Evolutionary conservation across 2,329 filamentous ascomycete species (phyloP).

Genomic region (Xylaria sp.): DNA sequence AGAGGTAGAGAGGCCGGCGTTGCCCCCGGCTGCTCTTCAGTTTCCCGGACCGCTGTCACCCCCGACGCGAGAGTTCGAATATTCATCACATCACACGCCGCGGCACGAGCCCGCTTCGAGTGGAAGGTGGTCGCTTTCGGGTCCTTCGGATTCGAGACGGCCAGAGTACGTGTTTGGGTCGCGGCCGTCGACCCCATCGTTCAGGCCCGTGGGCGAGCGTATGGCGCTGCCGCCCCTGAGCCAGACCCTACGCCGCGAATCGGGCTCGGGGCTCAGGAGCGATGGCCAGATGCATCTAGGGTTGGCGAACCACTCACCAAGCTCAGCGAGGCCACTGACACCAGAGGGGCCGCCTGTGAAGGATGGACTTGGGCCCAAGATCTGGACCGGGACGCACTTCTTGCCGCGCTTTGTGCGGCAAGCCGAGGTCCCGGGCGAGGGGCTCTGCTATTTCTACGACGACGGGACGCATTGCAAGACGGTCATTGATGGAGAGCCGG

Average conservation of each 20-base stretch:
- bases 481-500: constrained; percentile 79
- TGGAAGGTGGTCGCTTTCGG: constrained; percentile 45
- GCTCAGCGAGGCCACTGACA: constrained; percentile 34
- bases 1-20: constrained; percentile 45
- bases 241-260: constrained; percentile 30
- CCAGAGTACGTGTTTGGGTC: constrained; percentile 52
- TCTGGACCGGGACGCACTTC: constrained; percentile 70
- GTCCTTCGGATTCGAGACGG: constrained; percentile 45
- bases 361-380: constrained; percentile 67
- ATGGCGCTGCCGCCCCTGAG: constrained; percentile 31
- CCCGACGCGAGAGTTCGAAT: constrained; percentile 45
- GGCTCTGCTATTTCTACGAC: constrained; percentile 83
- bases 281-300: constrained; percentile 31
- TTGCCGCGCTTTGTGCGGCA: constrained; percentile 66
- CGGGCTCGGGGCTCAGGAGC: constrained; percentile 30
- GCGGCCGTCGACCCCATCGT: constrained; percentile 43
- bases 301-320: constrained; percentile 33
- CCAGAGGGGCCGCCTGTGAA: constrained; percentile 54
- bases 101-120: constrained; percentile 29
- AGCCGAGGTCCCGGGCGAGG: constrained; percentile 74
- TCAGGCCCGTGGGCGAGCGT: constrained; percentile 32
- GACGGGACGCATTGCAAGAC: constrained; percentile 83
- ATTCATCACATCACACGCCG: constrained; percentile 24
- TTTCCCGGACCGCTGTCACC: constrained; percentile 50
- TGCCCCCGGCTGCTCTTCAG: constrained; percentile 37